Conservation (phyloP, 257 asterid genomes). For the Solanum microdontum region DNA sequence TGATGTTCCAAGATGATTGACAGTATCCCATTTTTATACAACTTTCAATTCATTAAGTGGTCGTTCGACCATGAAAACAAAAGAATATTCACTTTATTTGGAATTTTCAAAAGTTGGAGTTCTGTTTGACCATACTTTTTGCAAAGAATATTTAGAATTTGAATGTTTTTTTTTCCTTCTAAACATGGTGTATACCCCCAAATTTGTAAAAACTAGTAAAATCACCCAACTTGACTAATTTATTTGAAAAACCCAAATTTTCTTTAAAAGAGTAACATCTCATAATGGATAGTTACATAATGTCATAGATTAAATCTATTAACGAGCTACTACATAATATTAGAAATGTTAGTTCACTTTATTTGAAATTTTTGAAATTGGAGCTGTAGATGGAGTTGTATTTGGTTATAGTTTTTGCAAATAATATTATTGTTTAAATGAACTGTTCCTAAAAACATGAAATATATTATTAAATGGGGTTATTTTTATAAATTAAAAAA, state of each 20-base stretch:
- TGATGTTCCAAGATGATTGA: background rate
- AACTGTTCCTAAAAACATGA: background rate
- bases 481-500: too few species aligned
- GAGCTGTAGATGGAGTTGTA: background rate
- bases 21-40: background rate
- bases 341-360: background rate
- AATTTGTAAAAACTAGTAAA: background rate
- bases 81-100: background rate
- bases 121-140: background rate
- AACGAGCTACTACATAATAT: background rate
- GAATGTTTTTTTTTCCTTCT: background rate
- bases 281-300: background rate
- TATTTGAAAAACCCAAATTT: background rate
- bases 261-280: background rate
- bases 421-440: background rate
- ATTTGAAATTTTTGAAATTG: background rate
- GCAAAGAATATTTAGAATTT: background rate
- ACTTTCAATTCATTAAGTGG: background rate
- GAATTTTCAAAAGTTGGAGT: background rate
- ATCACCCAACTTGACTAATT: background rate
- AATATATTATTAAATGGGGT: background rate
- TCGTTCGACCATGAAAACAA: background rate
- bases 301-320: background rate
- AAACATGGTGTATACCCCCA: background rate
- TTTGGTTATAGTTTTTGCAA: background rate